Conservation (phyloP, 2,329 filamentous ascomycete genomes). For the Neopestalotiopsis sp. region DNA sequence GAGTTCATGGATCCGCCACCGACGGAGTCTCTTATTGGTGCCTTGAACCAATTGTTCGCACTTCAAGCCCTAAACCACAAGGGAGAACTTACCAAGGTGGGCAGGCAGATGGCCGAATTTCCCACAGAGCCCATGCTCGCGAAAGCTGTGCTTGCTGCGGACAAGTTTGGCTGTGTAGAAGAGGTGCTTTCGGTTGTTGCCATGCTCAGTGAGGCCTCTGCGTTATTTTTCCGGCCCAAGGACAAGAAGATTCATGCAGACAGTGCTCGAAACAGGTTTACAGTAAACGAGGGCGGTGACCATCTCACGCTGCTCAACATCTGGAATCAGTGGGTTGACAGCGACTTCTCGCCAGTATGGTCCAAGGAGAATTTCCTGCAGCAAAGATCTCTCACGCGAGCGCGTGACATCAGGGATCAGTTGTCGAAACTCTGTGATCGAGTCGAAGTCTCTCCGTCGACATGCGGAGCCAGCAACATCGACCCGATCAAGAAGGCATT, state of each 20-base stretch:
- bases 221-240: slow-evolving; percentile 92
- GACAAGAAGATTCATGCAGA: slow-evolving; percentile 98
- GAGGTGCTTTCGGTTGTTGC: slow-evolving; percentile 93
- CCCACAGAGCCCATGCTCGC: slow-evolving; percentile 91
- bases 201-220: slow-evolving; percentile 87
- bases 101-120: slow-evolving; percentile 94
- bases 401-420: slow-evolving; percentile 91
- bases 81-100: slow-evolving; percentile 88
- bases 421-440: slow-evolving; percentile 90
- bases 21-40: slow-evolving; percentile 85
- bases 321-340: slow-evolving; percentile 95
- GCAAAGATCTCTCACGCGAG: slow-evolving; percentile 85
- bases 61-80: slow-evolving; percentile 87
- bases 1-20: slow-evolving; percentile 96
- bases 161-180: slow-evolving; percentile 90
- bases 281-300: slow-evolving; percentile 88
- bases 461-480: slow-evolving; percentile 73
- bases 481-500: slow-evolving; percentile 85
- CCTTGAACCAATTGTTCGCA: slow-evolving; percentile 89
- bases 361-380: slow-evolving; percentile 92
- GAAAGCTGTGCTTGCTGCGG: slow-evolving; percentile 85
- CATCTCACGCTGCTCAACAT: slow-evolving; percentile 88
- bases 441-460: slow-evolving; percentile 80
- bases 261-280: slow-evolving; percentile 86
- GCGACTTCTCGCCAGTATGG: slow-evolving; percentile 88